A percentile compares a stretch with the other conserved stretches of the same genome.
These are phyloP conservation scores for Omphalea diandra DNA, from an alignment of 441 rosid species.

Conservation along the genomic window DNA sequence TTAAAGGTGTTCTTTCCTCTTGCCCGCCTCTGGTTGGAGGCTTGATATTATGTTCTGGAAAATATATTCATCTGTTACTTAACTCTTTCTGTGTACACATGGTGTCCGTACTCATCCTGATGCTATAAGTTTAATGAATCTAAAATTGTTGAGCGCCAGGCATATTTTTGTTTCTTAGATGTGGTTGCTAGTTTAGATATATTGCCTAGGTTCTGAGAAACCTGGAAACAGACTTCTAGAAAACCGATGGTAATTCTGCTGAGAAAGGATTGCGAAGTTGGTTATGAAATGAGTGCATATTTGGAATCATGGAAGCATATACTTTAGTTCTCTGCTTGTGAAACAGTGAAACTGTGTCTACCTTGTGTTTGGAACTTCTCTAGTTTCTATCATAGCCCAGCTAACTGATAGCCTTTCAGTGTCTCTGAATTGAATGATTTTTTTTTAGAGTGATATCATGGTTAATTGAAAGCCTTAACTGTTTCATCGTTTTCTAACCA, in stretches of 20 bases:
- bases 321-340: not conserved
- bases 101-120: not conserved
- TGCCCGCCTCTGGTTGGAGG: slow-evolving; percentile 24
- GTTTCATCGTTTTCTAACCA: slow-evolving; percentile 20
- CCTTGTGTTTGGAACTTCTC: not conserved
- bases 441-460: not conserved
- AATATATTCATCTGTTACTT: not conserved
- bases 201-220: not conserved
- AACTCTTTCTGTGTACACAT: not conserved
- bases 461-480: not conserved
- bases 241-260: not conserved
- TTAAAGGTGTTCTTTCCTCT: slow-evolving; percentile 75
- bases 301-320: not conserved
- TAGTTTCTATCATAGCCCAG: not conserved
- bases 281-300: too few species aligned
- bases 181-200: not conserved
- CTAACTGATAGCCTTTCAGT: not conserved
- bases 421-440: not conserved
- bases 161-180: not conserved
- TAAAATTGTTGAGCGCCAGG: not conserved
- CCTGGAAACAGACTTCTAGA: not conserved
- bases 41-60: slow-evolving; percentile 3
- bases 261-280: not conserved
- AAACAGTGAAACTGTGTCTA: not conserved
- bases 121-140: not conserved